Evolutionary conservation across 2,329 filamentous ascomycete genomes (phyloP), one percentile per base, ranked within the genome.

Genomic region (Grosmannia clavigera): DNA sequence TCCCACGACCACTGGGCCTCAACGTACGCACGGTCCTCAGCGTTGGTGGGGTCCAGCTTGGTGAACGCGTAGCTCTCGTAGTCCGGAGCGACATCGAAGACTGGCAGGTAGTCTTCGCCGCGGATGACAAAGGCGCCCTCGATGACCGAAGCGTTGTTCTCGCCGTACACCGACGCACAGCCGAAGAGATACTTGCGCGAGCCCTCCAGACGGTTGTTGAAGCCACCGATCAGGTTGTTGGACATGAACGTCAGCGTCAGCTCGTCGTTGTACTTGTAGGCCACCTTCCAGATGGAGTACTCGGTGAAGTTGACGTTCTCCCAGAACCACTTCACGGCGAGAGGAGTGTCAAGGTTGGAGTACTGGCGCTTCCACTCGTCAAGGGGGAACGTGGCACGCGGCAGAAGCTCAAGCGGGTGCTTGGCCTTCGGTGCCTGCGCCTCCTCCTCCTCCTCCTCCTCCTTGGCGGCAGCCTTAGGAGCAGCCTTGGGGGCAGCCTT

Each of bases 251-350:
- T 88, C 76, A 94, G 80, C 72, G 90, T 96, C 68, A 99, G 84
- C 85, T 99, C 94, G 64, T 96, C 86, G 78, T 96, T 95, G 84
- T 99, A 99, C 86, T 96, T 96, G 86, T 96, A 99, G 78, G 92
- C 87, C 69, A 92, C 79, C 75, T 84, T 85, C 90, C 91, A 99
- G 75, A 99, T 78, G 60, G 91, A 95, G 84, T 94, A 99, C 78
- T 99, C 94, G 66, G 91, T 87, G 68, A 94, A 86, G 72, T 94
- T 92, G 77, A 85, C 84, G 76, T 95, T 90, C 80, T 96, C 86
- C 92, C 92, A 99, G 86, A 99, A 97, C 88, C 88, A 97, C 75
- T 92, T 92, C 70, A 97, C 80, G 69, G 92, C 90, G 65, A 81
- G 86, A 65, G 85, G 80, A 68, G 89, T 92, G 65, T 96, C 90